phyloP scores from a whole-genome alignment of 2,329 filamentous ascomycete genomes.

The Aspergillus costaricaensis region DNA sequence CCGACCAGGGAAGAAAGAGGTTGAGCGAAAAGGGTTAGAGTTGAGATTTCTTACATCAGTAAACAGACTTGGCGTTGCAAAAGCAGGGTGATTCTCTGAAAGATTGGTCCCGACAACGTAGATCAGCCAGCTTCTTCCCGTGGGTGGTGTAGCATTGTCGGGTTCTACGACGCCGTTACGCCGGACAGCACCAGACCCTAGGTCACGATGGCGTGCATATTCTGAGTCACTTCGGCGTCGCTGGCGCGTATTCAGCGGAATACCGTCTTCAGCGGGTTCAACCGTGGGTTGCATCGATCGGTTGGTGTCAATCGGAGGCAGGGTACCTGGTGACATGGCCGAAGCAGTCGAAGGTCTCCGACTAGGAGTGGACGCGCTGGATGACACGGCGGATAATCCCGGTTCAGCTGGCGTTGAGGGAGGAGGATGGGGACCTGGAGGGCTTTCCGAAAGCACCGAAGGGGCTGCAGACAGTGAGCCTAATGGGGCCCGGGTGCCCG shows the following conservation, averaged over 20 bases:
- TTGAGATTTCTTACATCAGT: conserved; percentile 57
- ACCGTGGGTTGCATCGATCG: conserved; percentile 37
- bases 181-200: conserved; percentile 63
- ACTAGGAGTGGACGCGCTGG: conserved; percentile 53
- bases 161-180: conserved; percentile 67
- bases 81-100: conserved; percentile 69
- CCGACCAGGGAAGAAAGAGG: neutral
- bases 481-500: conserved; percentile 27
- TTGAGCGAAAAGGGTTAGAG: no score
- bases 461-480: conserved; percentile 36
- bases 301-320: conserved; percentile 45
- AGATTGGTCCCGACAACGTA: conserved; percentile 71
- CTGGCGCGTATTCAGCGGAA: conserved; percentile 49
- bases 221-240: conserved; percentile 62
- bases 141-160: conserved; percentile 50
- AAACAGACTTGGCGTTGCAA: conserved; percentile 69
- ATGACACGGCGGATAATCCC: conserved; percentile 57
- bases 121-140: conserved; percentile 69
- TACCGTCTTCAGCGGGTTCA: conserved; percentile 47
- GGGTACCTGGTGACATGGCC: conserved; percentile 38
- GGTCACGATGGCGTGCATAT: conserved; percentile 55
- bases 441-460: conserved; percentile 56
- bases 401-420: conserved; percentile 65
- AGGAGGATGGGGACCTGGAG: conserved; percentile 61
- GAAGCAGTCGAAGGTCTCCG: conserved; percentile 52